Evolutionary conservation across 2,329 filamentous ascomycete genomes (phyloP).

Genomic region (Cercospora zeina): DNA sequence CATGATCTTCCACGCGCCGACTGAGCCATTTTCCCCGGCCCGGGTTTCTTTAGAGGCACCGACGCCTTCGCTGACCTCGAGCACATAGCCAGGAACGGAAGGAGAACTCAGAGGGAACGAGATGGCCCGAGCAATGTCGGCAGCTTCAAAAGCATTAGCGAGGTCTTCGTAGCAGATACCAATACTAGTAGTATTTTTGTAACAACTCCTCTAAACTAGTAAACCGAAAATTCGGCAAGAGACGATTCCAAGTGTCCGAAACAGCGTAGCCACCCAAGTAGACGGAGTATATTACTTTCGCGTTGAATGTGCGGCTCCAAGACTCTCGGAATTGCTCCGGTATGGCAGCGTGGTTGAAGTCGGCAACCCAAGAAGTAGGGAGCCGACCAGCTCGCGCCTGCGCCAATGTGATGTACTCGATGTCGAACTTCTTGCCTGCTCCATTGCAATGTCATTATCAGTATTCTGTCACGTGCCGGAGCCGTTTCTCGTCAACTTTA

Average conservation of each 20-base stretch:
- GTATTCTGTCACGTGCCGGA: background rate
- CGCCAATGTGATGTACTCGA: conserved; percentile 50
- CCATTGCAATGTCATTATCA: conserved; percentile 35
- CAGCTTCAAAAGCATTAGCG: no score
- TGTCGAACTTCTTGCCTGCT: conserved; percentile 41
- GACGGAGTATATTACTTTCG: conserved; percentile 9
- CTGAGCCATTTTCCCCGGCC: no score
- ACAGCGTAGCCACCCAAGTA: conserved; percentile 42
- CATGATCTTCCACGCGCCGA: no score
- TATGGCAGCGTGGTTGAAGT: conserved; percentile 33
- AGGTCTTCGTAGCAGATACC: background rate
- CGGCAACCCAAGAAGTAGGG: conserved; percentile 46
- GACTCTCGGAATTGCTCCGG: conserved; percentile 23
- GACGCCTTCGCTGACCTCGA: no score
- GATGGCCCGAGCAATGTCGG: no score
- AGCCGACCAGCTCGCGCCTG: conserved; percentile 51
- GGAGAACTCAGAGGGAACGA: no score
- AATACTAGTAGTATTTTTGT: conserved; percentile 14
- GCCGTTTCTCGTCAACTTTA: conserved; percentile 11
- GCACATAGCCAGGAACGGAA: no score
- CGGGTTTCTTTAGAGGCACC: no score
- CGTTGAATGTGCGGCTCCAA: conserved; percentile 14
- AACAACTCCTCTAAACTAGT: conserved; percentile 47
- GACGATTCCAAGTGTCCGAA: conserved; percentile 49
- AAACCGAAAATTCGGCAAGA: conserved; percentile 51